Evolutionary conservation across 169 alveolate genomes (phyloP).

Genomic region (Cryptosporidium canis): DNA sequence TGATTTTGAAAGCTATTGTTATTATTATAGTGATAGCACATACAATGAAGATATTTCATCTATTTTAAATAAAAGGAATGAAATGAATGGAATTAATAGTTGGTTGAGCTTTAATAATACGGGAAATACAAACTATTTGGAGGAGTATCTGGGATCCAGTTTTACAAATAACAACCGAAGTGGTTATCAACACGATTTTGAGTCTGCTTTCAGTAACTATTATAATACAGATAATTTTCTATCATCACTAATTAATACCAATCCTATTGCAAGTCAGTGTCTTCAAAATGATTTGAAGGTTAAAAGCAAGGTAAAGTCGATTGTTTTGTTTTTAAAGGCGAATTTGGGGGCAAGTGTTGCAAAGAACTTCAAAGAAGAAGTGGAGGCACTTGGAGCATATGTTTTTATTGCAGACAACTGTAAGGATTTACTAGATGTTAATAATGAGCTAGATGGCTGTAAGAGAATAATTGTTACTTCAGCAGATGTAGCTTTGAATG

Average conservation of each 20-base stretch:
- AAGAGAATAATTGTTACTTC: slow-evolving; percentile 62
- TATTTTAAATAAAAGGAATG: background rate
- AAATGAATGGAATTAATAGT: background rate
- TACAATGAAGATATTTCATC: slow-evolving; percentile 13
- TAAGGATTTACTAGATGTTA: slow-evolving; percentile 13
- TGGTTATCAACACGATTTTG: background rate
- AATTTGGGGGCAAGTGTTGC: slow-evolving; percentile 52
- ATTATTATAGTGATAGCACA: slow-evolving; percentile 31
- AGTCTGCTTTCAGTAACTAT: background rate
- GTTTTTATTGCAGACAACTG: slow-evolving; percentile 41
- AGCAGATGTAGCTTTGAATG: slow-evolving; percentile 68
- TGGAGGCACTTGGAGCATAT: slow-evolving; percentile 73
- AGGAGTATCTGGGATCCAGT: background rate
- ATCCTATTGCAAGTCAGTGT: background rate
- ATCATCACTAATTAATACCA: slow-evolving; percentile 19
- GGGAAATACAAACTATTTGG: background rate
- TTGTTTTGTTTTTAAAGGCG: slow-evolving; percentile 63
- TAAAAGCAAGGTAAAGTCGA: slow-evolving; percentile 55
- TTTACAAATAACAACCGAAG: background rate
- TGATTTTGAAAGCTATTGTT: slow-evolving; percentile 62
- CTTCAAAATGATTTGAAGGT: background rate
- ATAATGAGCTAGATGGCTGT: slow-evolving; percentile 65
- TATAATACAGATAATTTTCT: slow-evolving; percentile 10
- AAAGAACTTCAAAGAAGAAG: slow-evolving; percentile 55
- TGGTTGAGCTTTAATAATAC: background rate